Evolutionary conservation across 495 filamentous ascomycete species (phyloP).

Genomic region (Cladorrhinum samala): DNA sequence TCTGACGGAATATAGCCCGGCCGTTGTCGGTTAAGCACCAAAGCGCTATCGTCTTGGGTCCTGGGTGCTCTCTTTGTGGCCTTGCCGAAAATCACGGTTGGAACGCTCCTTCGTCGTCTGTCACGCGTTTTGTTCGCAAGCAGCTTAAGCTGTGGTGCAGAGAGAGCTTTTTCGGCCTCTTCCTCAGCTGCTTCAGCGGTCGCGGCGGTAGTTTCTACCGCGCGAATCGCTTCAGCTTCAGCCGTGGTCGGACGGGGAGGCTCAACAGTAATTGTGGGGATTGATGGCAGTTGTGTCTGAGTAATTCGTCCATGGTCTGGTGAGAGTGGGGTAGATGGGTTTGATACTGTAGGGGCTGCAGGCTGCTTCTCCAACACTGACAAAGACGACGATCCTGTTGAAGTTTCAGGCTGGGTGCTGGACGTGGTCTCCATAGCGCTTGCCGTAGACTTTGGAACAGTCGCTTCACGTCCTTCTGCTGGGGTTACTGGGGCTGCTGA

Average conservation of each 20-base stretch:
- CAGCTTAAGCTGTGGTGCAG: constrained; percentile 38
- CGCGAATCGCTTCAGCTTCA: neutral
- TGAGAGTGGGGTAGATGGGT: neutral
- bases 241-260: neutral
- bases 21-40: constrained; percentile 28
- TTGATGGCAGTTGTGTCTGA: neutral
- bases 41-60: constrained; percentile 23
- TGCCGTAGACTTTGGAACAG: no score
- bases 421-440: no score
- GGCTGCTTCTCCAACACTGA: neutral
- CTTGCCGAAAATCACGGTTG: constrained; percentile 76
- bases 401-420: no score
- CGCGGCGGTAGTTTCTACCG: neutral
- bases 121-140: constrained; percentile 54
- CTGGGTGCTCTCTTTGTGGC: constrained; percentile 30
- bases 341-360: neutral
- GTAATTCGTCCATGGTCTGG: no score
- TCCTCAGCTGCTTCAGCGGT: constrained; percentile 4
- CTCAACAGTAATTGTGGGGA: neutral
- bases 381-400: neutral
- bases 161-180: constrained; percentile 25
- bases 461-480: no score
- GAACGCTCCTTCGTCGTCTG: constrained; percentile 59
- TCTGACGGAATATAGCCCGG: constrained; percentile 38
- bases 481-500: no score